Percentiles rank a stretch among this genome's conserved stretches.
These are phyloP conservation scores for Dimargaris xerosporica DNA, from an alignment of 192 early-diverging fungal genomes.

Conservation along the genomic window DNA sequence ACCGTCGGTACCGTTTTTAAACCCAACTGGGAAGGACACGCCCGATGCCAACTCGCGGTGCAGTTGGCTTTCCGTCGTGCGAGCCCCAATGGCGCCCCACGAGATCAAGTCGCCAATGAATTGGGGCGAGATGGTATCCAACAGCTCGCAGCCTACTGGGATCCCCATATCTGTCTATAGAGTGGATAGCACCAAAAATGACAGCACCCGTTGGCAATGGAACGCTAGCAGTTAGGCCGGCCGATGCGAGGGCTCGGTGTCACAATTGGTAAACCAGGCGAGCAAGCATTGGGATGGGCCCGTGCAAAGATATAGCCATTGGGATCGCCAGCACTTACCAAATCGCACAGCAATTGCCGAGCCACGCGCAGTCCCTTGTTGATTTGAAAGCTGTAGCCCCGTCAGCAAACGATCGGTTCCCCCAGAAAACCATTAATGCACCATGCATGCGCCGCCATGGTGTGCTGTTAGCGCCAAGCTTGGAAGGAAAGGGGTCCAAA, in stretches of 20 bases:
- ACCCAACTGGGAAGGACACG: conserved; percentile 90
- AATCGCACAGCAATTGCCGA: conserved; percentile 55
- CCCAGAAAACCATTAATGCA: too few species aligned
- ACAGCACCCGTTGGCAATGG: too few species aligned
- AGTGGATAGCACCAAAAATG: too few species aligned
- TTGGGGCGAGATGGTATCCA: conserved; percentile 94
- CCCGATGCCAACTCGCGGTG: conserved; percentile 92
- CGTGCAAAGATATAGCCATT: too few species aligned
- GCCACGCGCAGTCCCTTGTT: conserved; percentile 90
- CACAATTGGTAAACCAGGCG: too few species aligned
- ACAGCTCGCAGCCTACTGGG: conserved; percentile 75
- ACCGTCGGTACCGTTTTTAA: conserved; percentile 97
- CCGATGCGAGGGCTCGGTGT: too few species aligned
- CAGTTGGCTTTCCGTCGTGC: conserved; percentile 90
- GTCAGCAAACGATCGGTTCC: too few species aligned
- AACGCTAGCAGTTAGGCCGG: too few species aligned
- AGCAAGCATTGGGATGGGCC: too few species aligned
- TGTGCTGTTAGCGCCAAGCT: too few species aligned
- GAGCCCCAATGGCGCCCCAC: conserved; percentile 95
- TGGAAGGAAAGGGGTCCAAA: too few species aligned
- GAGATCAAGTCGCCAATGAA: conserved; percentile 84
- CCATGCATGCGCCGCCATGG: too few species aligned
- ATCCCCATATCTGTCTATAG: conserved; percentile 61
- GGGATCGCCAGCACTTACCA: conserved; percentile 20
- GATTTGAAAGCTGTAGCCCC: conserved; percentile 60